phyloP scores from a whole-genome alignment of 345 rosid species.

The Nephelium lappaceum region DNA sequence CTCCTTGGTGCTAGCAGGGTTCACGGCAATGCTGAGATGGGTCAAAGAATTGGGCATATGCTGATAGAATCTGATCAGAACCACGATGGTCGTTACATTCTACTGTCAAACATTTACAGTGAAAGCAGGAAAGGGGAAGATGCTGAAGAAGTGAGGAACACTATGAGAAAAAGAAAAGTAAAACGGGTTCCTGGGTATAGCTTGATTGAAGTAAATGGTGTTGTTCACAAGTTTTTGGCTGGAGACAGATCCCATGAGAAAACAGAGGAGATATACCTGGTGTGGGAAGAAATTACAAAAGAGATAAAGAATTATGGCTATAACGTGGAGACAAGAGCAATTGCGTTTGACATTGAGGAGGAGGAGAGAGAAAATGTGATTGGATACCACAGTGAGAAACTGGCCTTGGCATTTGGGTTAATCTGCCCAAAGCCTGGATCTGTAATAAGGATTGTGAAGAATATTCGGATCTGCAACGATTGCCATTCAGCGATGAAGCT shows the following conservation, averaged over 20 bases:
- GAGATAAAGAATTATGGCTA: constrained; percentile 20
- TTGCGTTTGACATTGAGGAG: constrained; percentile 19
- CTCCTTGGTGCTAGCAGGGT: constrained; percentile 41
- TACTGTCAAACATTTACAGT: constrained; percentile 37
- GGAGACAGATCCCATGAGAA: constrained; percentile 27
- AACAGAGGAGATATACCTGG: constrained; percentile 15
- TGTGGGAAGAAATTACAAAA: constrained; percentile 15
- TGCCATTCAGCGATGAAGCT: constrained; percentile 24
- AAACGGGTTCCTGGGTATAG: constrained; percentile 37
- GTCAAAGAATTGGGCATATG: constrained; percentile 25
- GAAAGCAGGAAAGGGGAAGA: constrained; percentile 32
- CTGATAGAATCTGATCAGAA: constrained; percentile 22
- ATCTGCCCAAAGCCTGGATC: constrained; percentile 16
- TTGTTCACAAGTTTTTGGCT: constrained; percentile 29
- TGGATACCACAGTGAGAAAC: constrained; percentile 24
- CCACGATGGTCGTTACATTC: constrained; percentile 30
- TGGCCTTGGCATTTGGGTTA: constrained; percentile 22
- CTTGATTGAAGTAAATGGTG: constrained; percentile 40
- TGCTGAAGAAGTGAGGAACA: constrained; percentile 34
- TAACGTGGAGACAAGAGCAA: constrained; percentile 3
- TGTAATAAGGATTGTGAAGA: constrained; percentile 16
- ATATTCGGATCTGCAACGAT: constrained; percentile 21
- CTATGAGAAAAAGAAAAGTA: constrained; percentile 26
- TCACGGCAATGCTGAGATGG: constrained; percentile 31
- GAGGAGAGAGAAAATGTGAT: constrained; percentile 22